phyloP scores from a whole-genome alignment of 2,329 filamentous ascomycete species.

The Paecilomyces niveus region DNA sequence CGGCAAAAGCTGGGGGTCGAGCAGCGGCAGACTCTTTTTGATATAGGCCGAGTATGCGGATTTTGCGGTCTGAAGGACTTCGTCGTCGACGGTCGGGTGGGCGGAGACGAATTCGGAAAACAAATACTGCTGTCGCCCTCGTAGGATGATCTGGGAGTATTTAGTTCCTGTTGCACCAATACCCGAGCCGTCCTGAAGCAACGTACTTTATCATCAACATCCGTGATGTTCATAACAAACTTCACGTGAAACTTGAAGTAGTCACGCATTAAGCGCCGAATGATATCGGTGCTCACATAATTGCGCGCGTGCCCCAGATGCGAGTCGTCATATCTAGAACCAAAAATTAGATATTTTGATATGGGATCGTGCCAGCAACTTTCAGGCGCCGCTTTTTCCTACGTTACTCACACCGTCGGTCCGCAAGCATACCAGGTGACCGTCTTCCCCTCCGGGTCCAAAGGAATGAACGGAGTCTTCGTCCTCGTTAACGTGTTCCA shows the following conservation, averaged over 20 bases:
- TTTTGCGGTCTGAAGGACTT: constrained; percentile 43
- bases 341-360: neutral
- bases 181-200: neutral
- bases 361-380: neutral
- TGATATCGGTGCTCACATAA: constrained; percentile 85
- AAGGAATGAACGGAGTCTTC: constrained; percentile 67
- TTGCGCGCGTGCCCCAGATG: constrained; percentile 81
- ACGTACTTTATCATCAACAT: constrained; percentile 65
- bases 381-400: constrained; percentile 24
- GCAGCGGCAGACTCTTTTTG: constrained; percentile 60
- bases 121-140: constrained; percentile 69
- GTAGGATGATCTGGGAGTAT: constrained; percentile 50
- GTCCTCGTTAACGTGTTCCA: constrained; percentile 73
- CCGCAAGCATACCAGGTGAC: constrained; percentile 87
- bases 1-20: constrained; percentile 39
- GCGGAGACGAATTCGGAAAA: constrained; percentile 59
- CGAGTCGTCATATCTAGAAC: constrained; percentile 66
- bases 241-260: constrained; percentile 78
- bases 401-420: constrained; percentile 78
- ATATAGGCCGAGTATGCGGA: constrained; percentile 51
- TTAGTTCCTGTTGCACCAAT: neutral
- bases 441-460: constrained; percentile 59
- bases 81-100: constrained; percentile 37
- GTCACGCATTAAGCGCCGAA: constrained; percentile 71
- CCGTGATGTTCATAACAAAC: constrained; percentile 92